Evolutionary conservation across 495 filamentous ascomycete species (phyloP).

Genomic region (Hypoxylon rickii): DNA sequence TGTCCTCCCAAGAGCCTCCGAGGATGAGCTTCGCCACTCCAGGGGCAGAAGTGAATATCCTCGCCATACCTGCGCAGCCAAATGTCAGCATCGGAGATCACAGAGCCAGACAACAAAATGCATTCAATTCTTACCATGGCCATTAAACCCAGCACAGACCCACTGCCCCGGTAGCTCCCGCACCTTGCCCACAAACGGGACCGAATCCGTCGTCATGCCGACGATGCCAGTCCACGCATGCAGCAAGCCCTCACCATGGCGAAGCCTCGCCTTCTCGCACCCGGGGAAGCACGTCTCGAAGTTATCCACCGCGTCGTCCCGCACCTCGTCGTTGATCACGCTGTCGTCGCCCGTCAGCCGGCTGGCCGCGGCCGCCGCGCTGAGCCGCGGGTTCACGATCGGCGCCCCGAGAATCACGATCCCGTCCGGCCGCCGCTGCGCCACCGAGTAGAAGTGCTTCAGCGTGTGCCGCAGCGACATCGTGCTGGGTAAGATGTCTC

Average conservation of each 20-base stretch:
- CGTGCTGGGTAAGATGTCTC: constrained; percentile 20
- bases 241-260: constrained; percentile 29
- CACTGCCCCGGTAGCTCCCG: constrained; percentile 31
- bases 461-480: constrained; percentile 37
- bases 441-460: constrained; percentile 36
- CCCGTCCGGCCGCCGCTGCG: constrained; percentile 32
- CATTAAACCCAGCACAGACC: constrained; percentile 39
- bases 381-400: constrained; percentile 30
- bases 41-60: constrained; percentile 39
- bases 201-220: constrained; percentile 39
- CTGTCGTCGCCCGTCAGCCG: constrained; percentile 26
- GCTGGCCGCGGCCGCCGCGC: constrained; percentile 7
- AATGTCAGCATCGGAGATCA: background rate
- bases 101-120: background rate
- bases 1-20: constrained; percentile 35
- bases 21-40: constrained; percentile 35
- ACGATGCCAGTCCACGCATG: constrained; percentile 41
- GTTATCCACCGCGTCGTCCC: constrained; percentile 28
- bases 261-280: constrained; percentile 15
- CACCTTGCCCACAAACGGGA: constrained; percentile 35
- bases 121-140: constrained; percentile 29
- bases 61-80: constrained; percentile 31
- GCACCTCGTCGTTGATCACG: constrained; percentile 29
- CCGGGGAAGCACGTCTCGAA: constrained; percentile 26
- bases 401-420: constrained; percentile 36